Conservation (phyloP, 495 filamentous ascomycete species). For the Penicillium argentinense region DNA sequence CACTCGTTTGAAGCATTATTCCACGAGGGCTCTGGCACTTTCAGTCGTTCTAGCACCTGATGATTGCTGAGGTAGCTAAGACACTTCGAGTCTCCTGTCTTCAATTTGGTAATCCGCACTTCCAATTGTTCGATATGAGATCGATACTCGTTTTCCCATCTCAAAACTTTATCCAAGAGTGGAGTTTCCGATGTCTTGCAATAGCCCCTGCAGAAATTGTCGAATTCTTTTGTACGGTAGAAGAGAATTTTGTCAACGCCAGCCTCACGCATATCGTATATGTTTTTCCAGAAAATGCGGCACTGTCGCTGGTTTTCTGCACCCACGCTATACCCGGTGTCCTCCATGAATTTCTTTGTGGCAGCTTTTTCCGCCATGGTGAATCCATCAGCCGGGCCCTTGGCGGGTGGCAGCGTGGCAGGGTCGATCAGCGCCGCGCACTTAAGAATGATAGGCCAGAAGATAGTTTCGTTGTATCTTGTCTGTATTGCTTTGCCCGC, state of each 20-base stretch:
- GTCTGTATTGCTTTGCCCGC: conserved; percentile 10
- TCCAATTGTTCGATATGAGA: conserved; percentile 22
- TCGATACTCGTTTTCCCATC: conserved; percentile 15
- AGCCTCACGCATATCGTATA: conserved; percentile 20
- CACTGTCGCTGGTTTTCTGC: conserved; percentile 18
- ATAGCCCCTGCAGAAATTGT: conserved; percentile 19
- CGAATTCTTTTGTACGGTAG: conserved; percentile 23
- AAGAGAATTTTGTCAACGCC: conserved; percentile 18
- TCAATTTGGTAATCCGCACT: conserved; percentile 5
- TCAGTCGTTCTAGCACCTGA: conserved; percentile 5
- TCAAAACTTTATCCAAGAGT: conserved; percentile 13
- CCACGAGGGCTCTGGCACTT: conserved; percentile 10
- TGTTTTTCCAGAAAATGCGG: conserved; percentile 20
- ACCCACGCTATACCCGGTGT: conserved; percentile 12
- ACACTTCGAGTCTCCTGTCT: not conserved
- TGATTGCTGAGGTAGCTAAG: conserved; percentile 2
- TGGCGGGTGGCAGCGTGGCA: conserved; percentile 13
- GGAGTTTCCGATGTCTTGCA: conserved; percentile 5
- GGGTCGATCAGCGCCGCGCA: conserved; percentile 17
- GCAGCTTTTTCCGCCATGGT: conserved; percentile 24
- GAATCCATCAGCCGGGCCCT: conserved; percentile 23
- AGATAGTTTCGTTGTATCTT: conserved; percentile 18
- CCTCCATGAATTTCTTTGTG: conserved; percentile 22
- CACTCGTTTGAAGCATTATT: conserved; percentile 15
- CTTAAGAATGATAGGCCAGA: conserved; percentile 22